phyloP scores from a whole-genome alignment of 305 asterid genomes.

The Fraxinus greggii region DNA sequence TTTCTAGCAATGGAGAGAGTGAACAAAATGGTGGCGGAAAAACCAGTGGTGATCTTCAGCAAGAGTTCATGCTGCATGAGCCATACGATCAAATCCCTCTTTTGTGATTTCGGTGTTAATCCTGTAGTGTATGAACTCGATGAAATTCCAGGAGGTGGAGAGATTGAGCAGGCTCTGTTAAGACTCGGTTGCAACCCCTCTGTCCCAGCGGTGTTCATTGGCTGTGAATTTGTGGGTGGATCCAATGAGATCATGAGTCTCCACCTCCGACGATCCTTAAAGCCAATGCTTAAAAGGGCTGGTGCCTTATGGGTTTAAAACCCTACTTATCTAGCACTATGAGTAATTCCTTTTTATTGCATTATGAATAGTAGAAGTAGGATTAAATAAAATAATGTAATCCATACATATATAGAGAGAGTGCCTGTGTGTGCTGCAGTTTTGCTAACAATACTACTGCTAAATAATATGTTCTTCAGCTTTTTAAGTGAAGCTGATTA shows the following conservation, averaged over 20 bases:
- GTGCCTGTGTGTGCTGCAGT: not conserved
- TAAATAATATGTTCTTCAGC: not conserved
- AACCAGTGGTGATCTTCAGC: constrained; percentile 12
- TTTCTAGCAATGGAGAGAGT: not conserved
- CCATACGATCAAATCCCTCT: constrained; percentile 4
- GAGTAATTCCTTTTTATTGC: not conserved
- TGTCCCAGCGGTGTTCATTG: not conserved
- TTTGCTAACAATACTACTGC: not conserved
- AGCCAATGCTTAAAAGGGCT: not conserved
- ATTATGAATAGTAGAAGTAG: not conserved
- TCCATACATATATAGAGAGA: not conserved
- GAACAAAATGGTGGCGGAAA: constrained; percentile 6
- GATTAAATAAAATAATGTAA: not conserved
- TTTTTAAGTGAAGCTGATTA: not conserved
- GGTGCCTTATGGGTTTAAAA: constrained; percentile 1
- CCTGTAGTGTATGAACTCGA: not conserved
- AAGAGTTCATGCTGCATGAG: constrained; percentile 12
- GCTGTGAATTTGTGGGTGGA: not conserved
- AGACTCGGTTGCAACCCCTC: not conserved
- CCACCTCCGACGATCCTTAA: not conserved
- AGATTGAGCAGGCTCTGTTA: constrained; percentile 3
- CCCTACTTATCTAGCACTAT: not conserved
- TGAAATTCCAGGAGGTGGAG: not conserved
- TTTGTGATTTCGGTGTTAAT: not conserved
- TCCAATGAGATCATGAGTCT: not conserved